These are phyloP conservation scores for Selaginella tamariscina DNA, from an alignment of 75 land plant species.

Conservation along the genomic window DNA sequence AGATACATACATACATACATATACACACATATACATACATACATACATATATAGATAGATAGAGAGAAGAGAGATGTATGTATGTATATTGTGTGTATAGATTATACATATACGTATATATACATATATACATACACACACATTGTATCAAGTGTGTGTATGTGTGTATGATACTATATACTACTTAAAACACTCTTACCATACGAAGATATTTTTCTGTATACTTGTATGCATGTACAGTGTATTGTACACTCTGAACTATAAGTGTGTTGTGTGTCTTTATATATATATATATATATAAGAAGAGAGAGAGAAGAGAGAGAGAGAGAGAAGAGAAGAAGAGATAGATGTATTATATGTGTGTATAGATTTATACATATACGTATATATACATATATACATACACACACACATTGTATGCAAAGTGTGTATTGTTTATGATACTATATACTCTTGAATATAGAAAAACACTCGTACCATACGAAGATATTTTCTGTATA, in stretches of 20 bases:
- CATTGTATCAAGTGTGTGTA: neutral
- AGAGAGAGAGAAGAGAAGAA: no score
- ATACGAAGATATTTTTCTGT: neutral
- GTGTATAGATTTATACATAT: constrained; percentile 2
- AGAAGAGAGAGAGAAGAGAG: no score
- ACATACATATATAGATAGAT: no score
- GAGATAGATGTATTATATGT: no score
- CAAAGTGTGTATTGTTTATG: constrained; percentile 11
- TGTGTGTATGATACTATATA: neutral
- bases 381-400: neutral
- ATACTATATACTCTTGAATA: neutral
- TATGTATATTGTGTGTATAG: no score
- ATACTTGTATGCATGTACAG: neutral
- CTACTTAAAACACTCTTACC: neutral
- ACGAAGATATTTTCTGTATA: no score
- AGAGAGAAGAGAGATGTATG: neutral
- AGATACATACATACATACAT: neutral
- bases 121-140: constrained; percentile 7
- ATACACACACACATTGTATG: neutral
- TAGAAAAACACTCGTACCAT: no score
- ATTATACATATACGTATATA: no score
- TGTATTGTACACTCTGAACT: no score
- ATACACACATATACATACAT: neutral
- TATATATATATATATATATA: no score
- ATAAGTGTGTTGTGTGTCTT: no score